Evolutionary conservation across 345 rosid genomes (phyloP).

Genomic region (Cardamine chenopodiifolia): DNA sequence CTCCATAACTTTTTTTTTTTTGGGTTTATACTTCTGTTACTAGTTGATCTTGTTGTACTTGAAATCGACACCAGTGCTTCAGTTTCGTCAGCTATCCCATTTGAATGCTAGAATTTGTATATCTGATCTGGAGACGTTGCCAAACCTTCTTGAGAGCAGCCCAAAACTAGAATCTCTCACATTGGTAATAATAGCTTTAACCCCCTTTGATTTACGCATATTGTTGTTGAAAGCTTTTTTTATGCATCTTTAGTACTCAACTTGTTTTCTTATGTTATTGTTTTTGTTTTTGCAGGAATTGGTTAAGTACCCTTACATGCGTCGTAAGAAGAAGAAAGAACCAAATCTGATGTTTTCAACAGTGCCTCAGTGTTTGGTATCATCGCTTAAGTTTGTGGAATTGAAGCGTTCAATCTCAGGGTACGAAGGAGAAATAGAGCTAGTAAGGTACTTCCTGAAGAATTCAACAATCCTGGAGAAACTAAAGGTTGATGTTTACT

Average conservation of each 20-base stretch:
- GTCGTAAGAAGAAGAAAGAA: neutral
- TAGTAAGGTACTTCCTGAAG: slow-evolving; percentile 10
- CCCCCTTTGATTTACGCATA: neutral
- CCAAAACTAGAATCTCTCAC: slow-evolving; percentile 18
- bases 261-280: neutral
- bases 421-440: slow-evolving; percentile 1
- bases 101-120: neutral
- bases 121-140: neutral
- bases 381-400: slow-evolving; percentile 21
- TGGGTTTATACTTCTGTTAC: neutral
- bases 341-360: neutral
- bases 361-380: neutral
- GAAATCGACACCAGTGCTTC: neutral
- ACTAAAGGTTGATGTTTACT: neutral
- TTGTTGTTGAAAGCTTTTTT: neutral
- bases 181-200: slow-evolving; percentile 1
- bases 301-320: neutral
- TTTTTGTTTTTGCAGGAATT: neutral
- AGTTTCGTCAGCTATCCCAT: neutral
- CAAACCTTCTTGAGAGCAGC: neutral
- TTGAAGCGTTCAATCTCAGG: neutral
- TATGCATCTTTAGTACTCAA: neutral
- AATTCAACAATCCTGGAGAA: neutral
- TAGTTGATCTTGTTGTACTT: neutral
- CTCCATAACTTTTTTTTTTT: neutral